Evolutionary conservation across 176 grass and related monocot genomes (phyloP).

Genomic region (Pontederia crassipes): DNA sequence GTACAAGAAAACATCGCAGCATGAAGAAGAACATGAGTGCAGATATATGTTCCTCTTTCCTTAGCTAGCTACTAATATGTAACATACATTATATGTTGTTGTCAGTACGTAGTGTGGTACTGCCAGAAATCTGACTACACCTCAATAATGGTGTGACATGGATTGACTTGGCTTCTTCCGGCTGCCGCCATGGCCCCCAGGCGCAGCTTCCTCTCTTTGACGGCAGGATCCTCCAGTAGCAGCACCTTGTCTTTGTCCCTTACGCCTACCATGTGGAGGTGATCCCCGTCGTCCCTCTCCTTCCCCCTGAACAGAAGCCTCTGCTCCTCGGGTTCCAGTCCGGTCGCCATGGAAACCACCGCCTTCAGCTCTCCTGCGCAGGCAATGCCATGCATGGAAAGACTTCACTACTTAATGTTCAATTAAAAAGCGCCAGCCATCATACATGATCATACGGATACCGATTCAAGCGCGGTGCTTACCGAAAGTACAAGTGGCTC

Average conservation of each 20-base stretch:
- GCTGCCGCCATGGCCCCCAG: constrained; percentile 31
- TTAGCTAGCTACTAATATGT: not conserved
- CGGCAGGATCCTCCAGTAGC: constrained; percentile 76
- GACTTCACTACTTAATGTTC: not conserved
- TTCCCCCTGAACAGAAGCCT: constrained; percentile 75
- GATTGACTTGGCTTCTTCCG: not conserved
- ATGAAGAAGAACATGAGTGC: not conserved
- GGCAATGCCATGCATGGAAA: not conserved
- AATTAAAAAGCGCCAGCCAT: not conserved
- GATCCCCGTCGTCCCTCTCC: constrained; percentile 67
- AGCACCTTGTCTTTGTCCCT: constrained; percentile 84
- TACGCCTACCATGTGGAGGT: constrained; percentile 84
- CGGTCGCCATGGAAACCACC: constrained; percentile 47
- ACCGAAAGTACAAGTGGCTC: constrained; percentile 67
- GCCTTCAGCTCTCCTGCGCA: constrained; percentile 71
- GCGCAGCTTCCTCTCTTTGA: constrained; percentile 58
- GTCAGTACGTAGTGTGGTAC: not conserved
- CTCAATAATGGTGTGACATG: constrained; percentile 2
- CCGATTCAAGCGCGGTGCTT: not conserved
- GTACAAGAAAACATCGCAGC: not conserved
- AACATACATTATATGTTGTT: not conserved
- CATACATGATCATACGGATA: not conserved
- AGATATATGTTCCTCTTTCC: not conserved
- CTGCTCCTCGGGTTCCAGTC: constrained; percentile 73
- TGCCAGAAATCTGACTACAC: not conserved